Evolutionary conservation across 2,329 filamentous ascomycete species (phyloP).

Genomic region (Diaporthe helianthi): DNA sequence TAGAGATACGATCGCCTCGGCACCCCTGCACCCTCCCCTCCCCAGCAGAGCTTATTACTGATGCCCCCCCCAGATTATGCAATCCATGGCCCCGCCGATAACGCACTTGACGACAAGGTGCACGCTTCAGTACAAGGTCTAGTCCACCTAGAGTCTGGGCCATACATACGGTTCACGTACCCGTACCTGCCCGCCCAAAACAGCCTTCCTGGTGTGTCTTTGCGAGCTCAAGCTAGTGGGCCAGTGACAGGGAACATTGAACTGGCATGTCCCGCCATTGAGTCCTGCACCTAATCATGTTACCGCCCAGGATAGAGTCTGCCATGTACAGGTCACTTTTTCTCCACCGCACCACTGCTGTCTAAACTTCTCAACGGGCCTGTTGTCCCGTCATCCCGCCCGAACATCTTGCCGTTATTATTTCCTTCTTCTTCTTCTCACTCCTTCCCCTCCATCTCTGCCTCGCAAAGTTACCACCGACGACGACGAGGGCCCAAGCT

Average conservation of each 20-base stretch:
- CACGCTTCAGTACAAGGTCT: neutral
- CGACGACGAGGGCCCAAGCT: conserved; percentile 8
- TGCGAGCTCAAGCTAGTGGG: neutral
- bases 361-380: conserved; percentile 3
- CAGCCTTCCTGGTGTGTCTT: neutral
- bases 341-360: conserved; percentile 12
- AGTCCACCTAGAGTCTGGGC: neutral
- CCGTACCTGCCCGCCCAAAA: neutral
- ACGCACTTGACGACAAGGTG: conserved; percentile 5
- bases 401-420: neutral
- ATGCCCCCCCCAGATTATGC: conserved; percentile 17
- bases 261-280: conserved; percentile 17
- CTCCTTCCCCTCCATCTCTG: neutral
- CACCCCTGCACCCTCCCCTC: neutral
- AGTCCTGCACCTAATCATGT: conserved; percentile 12
- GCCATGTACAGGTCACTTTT: conserved; percentile 22
- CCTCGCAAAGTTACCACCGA: neutral
- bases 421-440: neutral
- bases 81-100: conserved; percentile 17
- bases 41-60: conserved; percentile 18
- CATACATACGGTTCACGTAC: neutral
- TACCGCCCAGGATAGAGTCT: neutral
- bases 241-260: conserved; percentile 1
- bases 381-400: conserved; percentile 11
- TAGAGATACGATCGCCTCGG: neutral